Base-by-base conservation (phyloP, 1,284 basidiomycete genomes). In the Anthracocystis setariae region DNA sequence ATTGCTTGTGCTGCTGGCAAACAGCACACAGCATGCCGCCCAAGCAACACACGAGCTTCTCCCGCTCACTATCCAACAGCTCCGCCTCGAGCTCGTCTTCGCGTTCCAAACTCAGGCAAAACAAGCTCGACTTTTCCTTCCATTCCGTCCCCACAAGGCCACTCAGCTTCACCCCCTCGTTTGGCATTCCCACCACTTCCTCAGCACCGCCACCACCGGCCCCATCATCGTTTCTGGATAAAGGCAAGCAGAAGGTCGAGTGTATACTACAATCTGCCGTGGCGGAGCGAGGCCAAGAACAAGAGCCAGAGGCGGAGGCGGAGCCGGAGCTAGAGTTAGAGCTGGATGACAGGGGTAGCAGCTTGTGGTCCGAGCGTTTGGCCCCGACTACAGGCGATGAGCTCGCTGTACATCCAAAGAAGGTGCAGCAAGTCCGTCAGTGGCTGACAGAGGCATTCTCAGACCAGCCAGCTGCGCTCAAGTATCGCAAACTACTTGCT, bases 371-470 rank as follows among this genome's bases (percentile, higher is more conserved):
- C 4, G 63, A 70, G 18, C 42, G 47, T 17, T 47, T 71, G 4
- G 57, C 67, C 7, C 64, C 66, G 3, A 2, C 17, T 0, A 39
- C 35, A 5, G 21, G 27, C 18, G 57, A 65, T 4, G 90, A 94
- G 32, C 86, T 98, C 2, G 93, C 92, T 0, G 91, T 98, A 3
- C 93, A 97, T 81, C 89, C 91, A 59, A 87, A 87, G 17, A 94
- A 98, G 80, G 88, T 98, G 0, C 88, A 89, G 46, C 91, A 92
- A 70, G 91, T 98, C 5, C 88, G 90, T 18, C 85, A 86, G 21
- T 98, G 95, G 95, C 82, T 98, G 2, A 74, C 85, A 1, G 94
- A 97, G 78, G 91, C 94, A 0, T 87, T 94, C 33, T 88, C 89
- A 2, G 71, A 73, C 39, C 87, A 87, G 0, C 89, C 88, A 1